These are phyloP conservation scores for Aspergillus alliaceus DNA, from an alignment of 2,329 filamentous ascomycete genomes.

Conservation along the genomic window DNA sequence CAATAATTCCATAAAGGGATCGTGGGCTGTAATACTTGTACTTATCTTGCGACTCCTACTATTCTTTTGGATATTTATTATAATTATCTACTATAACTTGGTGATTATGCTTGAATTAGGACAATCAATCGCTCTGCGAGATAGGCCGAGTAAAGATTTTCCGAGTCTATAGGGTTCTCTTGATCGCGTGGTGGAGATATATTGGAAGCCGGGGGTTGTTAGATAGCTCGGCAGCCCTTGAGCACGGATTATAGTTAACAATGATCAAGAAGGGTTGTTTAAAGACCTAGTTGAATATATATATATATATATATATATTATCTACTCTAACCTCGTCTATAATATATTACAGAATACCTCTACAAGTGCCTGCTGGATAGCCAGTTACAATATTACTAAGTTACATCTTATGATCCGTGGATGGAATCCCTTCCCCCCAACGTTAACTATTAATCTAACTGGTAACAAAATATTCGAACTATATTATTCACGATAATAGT, in stretches of 20 bases:
- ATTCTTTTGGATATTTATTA: conserved; percentile 7
- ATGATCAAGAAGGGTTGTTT: conserved; percentile 15
- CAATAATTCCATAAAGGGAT: conserved; percentile 17
- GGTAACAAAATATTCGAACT: conserved; percentile 17
- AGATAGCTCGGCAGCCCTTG: conserved; percentile 1
- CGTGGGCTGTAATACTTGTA: conserved; percentile 9
- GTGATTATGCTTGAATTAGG: conserved; percentile 8
- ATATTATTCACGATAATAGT: conserved; percentile 17
- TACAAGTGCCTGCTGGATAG: conserved; percentile 11
- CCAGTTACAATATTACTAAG: conserved; percentile 32
- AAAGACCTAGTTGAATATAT: conserved; percentile 13
- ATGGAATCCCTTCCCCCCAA: conserved; percentile 30
- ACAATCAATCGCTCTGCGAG: conserved; percentile 7
- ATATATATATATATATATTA: conserved; percentile 10
- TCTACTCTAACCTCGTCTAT: conserved; percentile 16
- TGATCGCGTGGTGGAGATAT: conserved; percentile 10
- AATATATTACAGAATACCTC: conserved; percentile 29
- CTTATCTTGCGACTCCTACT: conserved; percentile 8
- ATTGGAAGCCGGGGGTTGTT: conserved; percentile 5
- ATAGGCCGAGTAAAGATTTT: conserved; percentile 9
- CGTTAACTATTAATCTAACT: conserved; percentile 22
- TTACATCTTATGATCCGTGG: conserved; percentile 22
- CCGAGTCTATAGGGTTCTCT: conserved; percentile 2
- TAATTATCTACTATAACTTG: background rate
- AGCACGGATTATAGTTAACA: conserved; percentile 12